phyloP scores from a whole-genome alignment of 192 early-diverging fungal species.

The Geosiphon pyriformis region DNA sequence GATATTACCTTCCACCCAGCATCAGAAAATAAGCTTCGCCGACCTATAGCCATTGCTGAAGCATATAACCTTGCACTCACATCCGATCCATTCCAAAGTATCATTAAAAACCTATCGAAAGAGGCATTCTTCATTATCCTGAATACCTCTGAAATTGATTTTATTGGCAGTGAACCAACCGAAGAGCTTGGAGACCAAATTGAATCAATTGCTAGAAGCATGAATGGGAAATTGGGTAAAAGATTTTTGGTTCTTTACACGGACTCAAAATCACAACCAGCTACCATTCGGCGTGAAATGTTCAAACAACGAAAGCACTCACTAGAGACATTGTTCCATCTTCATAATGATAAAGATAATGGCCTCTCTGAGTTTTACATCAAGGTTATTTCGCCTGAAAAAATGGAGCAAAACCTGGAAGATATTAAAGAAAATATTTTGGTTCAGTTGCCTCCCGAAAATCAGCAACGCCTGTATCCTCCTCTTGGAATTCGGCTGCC shows the following conservation, averaged over 20 bases:
- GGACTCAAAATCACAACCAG: background rate
- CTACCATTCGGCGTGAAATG: background rate
- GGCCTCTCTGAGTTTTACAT: background rate
- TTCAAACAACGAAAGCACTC: background rate
- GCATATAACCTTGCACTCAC: background rate
- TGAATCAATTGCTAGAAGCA: background rate
- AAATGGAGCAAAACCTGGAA: background rate
- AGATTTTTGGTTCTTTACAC: too few species aligned
- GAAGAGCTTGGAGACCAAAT: background rate
- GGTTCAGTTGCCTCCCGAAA: background rate
- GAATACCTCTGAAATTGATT: background rate
- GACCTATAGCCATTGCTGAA: background rate
- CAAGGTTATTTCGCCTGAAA: background rate
- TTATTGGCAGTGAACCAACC: background rate
- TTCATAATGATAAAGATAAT: too few species aligned
- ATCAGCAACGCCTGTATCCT: background rate
- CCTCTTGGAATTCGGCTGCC: too few species aligned
- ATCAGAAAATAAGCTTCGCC: constrained; percentile 3
- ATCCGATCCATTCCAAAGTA: background rate
- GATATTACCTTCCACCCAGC: constrained; percentile 2
- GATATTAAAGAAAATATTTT: background rate
- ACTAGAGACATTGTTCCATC: background rate
- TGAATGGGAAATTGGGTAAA: too few species aligned
- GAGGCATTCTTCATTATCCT: background rate
- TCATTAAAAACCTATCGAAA: background rate